Evolutionary conservation across 805 yeast genomes (phyloP).

Genomic region (Blastobotrys peoriensis): DNA sequence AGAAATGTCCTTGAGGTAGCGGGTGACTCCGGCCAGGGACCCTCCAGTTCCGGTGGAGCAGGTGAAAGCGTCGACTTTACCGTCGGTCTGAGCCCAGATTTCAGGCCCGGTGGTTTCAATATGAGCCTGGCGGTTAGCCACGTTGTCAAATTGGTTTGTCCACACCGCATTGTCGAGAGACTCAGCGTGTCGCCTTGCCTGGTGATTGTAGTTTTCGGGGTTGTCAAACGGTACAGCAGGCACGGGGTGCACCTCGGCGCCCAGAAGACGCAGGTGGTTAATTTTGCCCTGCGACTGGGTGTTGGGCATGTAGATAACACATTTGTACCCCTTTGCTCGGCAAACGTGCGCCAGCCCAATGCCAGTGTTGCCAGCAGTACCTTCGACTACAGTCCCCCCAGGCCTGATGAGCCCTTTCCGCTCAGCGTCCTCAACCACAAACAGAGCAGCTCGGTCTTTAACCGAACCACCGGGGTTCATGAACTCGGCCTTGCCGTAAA

Average conservation of each 20-base stretch:
- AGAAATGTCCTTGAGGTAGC: slow-evolving; percentile 66
- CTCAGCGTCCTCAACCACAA: slow-evolving; percentile 74
- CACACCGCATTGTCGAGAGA: slow-evolving; percentile 71
- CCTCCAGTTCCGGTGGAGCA: slow-evolving; percentile 95
- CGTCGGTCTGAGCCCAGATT: slow-evolving; percentile 78
- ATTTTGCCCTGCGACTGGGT: slow-evolving; percentile 80
- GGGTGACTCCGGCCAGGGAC: slow-evolving; percentile 78
- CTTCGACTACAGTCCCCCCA: slow-evolving; percentile 87
- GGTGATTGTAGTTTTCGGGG: slow-evolving; percentile 82
- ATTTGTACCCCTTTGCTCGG: slow-evolving; percentile 74
- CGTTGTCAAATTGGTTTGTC: slow-evolving; percentile 89
- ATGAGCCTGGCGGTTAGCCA: slow-evolving; percentile 85
- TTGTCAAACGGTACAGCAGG: slow-evolving; percentile 80
- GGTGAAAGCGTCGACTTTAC: slow-evolving; percentile 76
- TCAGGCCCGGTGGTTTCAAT: slow-evolving; percentile 90
- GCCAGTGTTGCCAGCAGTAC: slow-evolving; percentile 96
- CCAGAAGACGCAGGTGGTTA: slow-evolving; percentile 64
- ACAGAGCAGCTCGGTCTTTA: slow-evolving; percentile 84
- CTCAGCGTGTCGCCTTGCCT: slow-evolving; percentile 82
- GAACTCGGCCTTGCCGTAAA: slow-evolving; percentile 87
- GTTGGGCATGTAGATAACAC: slow-evolving; percentile 87
- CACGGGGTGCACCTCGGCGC: slow-evolving; percentile 84
- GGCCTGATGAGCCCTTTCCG: slow-evolving; percentile 47
- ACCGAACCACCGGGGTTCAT: slow-evolving; percentile 94
- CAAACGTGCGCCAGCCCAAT: slow-evolving; percentile 79